A percentile compares a stretch with the other conserved stretches of the same genome.
Evolutionary conservation across 768 basidiomycete species (phyloP).

Genomic region (Lentinus tigrinus): DNA sequence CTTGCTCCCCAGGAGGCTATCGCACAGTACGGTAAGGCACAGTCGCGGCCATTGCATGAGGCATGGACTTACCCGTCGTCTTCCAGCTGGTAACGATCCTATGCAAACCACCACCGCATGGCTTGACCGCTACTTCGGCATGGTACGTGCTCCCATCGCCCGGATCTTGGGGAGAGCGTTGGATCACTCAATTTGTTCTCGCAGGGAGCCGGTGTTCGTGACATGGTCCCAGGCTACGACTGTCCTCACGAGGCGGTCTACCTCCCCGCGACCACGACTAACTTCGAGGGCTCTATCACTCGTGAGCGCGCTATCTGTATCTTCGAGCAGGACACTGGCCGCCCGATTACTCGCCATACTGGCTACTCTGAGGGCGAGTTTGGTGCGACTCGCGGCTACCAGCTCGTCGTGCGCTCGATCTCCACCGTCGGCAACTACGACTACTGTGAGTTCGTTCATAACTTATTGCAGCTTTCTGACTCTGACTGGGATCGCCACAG

Average conservation of each 20-base stretch:
- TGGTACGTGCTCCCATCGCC: conserved; percentile 30
- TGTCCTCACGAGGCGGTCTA: conserved; percentile 62
- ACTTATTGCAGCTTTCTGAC: not conserved
- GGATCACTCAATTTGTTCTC: not conserved
- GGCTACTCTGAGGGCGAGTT: conserved; percentile 55
- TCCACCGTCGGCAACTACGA: conserved; percentile 63
- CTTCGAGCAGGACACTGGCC: conserved; percentile 60
- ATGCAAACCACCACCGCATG: conserved; percentile 60
- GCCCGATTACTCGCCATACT: conserved; percentile 57
- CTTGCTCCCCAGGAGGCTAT: conserved; percentile 63
- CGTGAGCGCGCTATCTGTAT: conserved; percentile 61
- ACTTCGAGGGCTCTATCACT: conserved; percentile 41
- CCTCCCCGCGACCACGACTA: conserved; percentile 57
- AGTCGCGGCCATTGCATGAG: not conserved
- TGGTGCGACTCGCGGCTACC: conserved; percentile 60
- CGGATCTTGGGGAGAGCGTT: not conserved
- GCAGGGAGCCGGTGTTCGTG: conserved; percentile 47
- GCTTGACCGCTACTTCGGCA: conserved; percentile 64
- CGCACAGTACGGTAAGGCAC: conserved; percentile 50
- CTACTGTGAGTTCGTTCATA: conserved; percentile 40
- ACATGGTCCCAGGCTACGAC: conserved; percentile 66
- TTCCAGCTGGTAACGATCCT: conserved; percentile 57
- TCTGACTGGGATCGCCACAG: conserved; percentile 14
- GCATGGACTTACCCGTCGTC: not conserved
- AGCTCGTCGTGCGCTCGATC: conserved; percentile 54